A percentile compares a stretch with the other conserved stretches of the same genome.
Conservation (phyloP, 345 rosid genomes). For the Eucalyptus decipiens region DNA sequence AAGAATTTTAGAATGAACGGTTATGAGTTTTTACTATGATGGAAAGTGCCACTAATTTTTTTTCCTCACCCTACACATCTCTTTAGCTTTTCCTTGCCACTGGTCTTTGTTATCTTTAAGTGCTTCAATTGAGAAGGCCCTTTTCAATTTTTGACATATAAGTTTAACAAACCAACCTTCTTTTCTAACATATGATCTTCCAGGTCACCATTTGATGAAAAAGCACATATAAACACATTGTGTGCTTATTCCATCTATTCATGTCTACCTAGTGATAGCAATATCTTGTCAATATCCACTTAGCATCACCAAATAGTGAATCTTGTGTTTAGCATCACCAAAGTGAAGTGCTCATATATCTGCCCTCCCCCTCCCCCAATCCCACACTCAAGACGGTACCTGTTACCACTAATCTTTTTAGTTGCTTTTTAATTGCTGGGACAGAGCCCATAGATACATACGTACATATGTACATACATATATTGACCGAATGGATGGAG, state of each 20-base stretch:
- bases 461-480: no score
- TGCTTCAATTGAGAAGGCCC: not conserved
- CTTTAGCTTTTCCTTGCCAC: not conserved
- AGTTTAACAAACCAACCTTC: not conserved
- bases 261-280: not conserved
- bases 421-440: not conserved
- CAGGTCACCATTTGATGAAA: not conserved
- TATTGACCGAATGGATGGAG: not conserved
- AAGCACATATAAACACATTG: not conserved
- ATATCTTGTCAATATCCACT: no score
- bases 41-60: not conserved
- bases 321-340: not conserved
- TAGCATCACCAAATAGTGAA: no score
- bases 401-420: not conserved
- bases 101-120: not conserved
- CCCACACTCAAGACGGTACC: not conserved
- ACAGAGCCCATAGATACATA: not conserved
- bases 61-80: not conserved
- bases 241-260: not conserved
- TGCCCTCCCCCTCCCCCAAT: not conserved
- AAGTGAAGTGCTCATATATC: not conserved
- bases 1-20: no score
- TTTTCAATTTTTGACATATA: not conserved
- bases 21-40: no score
- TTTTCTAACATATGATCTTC: not conserved